Evolutionary conservation across 1,284 basidiomycete genomes (phyloP).

Genomic region (Tilletiaria anomala): DNA sequence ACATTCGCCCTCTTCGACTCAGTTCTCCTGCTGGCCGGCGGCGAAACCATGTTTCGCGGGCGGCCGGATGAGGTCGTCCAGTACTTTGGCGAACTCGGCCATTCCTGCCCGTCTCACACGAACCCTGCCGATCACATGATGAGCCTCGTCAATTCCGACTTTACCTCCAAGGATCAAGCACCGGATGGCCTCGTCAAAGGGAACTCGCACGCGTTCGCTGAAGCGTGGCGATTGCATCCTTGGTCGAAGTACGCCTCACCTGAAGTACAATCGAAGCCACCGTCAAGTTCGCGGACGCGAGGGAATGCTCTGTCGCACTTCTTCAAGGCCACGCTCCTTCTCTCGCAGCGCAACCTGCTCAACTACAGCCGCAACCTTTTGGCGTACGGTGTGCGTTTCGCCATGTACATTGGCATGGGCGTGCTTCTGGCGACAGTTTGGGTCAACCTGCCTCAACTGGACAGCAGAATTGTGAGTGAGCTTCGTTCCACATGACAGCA

Average conservation of each 20-base stretch:
- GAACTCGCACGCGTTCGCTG: background rate
- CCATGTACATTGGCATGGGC: conserved; percentile 47
- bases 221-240: too few species aligned
- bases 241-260: too few species aligned
- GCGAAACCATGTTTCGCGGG: conserved; percentile 26
- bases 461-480: conserved; percentile 29
- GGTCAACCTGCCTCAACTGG: conserved; percentile 45
- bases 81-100: conserved; percentile 23
- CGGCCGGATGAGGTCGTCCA: conserved; percentile 5
- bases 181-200: background rate
- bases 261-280: background rate
- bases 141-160: conserved; percentile 33
- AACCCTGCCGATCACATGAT: conserved; percentile 37
- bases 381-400: conserved; percentile 51
- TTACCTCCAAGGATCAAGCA: too few species aligned
- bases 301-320: too few species aligned
- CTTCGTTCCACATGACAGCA: background rate
- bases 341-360: conserved; percentile 14
- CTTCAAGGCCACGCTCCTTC: background rate
- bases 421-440: conserved; percentile 48
- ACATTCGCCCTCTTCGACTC: conserved; percentile 34
- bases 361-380: conserved; percentile 44
- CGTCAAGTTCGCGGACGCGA: too few species aligned
- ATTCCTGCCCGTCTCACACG: conserved; percentile 12
- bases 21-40: conserved; percentile 30